Conservation (phyloP, 306 rosid species). For the Vigna radiata region DNA sequence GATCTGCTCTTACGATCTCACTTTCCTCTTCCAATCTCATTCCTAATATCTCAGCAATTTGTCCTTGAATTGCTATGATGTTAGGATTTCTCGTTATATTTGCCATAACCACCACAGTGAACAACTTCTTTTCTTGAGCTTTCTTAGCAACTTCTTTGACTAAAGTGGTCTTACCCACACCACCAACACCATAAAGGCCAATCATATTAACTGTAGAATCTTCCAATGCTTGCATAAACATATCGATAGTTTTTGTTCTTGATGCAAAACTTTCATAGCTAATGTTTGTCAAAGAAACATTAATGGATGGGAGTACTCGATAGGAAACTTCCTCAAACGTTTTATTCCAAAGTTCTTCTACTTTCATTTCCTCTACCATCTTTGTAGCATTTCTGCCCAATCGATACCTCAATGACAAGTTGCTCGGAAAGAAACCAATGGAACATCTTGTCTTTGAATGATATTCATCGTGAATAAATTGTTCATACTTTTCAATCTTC, state of each 20-base stretch:
- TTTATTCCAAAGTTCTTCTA: not conserved
- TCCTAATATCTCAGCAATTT: slow-evolving; percentile 23
- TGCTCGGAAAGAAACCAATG: slow-evolving; percentile 23
- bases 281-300: slow-evolving; percentile 8
- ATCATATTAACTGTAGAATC: slow-evolving; percentile 31
- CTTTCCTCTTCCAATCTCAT: slow-evolving; percentile 28
- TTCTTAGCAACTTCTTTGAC: slow-evolving; percentile 27
- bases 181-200: slow-evolving; percentile 27
- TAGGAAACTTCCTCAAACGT: not conserved
- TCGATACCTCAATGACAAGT: not conserved
- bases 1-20: slow-evolving; percentile 30
- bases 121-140: slow-evolving; percentile 16
- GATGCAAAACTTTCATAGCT: slow-evolving; percentile 14
- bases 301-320: not conserved
- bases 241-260: not conserved
- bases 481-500: not conserved
- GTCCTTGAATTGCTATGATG: slow-evolving; percentile 13
- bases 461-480: not conserved
- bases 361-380: slow-evolving; percentile 1
- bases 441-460: not conserved
- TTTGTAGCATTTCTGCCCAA: slow-evolving; percentile 7
- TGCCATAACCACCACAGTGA: slow-evolving; percentile 16
- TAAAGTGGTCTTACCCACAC: slow-evolving; percentile 40
- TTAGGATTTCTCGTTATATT: slow-evolving; percentile 13
- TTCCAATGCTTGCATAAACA: slow-evolving; percentile 27